These are phyloP conservation scores for Trametes hirsuta DNA, from an alignment of 1,284 basidiomycete species.

Conservation along the genomic window DNA sequence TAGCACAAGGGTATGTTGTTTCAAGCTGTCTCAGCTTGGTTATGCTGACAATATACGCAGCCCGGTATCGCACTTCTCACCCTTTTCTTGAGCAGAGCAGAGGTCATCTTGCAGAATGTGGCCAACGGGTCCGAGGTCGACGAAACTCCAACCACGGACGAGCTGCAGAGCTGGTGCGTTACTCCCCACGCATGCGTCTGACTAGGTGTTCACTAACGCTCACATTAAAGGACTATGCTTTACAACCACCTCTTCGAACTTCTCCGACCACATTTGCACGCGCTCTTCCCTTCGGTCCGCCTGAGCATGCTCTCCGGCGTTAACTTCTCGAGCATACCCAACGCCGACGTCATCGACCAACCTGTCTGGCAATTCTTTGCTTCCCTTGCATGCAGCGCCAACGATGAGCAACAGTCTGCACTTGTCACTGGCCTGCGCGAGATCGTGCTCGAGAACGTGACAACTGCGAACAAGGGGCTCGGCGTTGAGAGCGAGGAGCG, in stretches of 20 bases:
- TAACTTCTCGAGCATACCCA: conserved; percentile 37
- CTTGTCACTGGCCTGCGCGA: conserved; percentile 89
- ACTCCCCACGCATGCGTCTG: background rate
- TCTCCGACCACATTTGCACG: conserved; percentile 61
- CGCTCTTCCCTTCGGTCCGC: conserved; percentile 91
- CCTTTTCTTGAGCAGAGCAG: conserved; percentile 89
- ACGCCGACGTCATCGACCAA: conserved; percentile 81
- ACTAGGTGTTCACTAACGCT: conserved; percentile 10
- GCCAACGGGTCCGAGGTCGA: conserved; percentile 51
- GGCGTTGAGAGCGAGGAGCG: conserved; percentile 64
- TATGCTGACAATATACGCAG: conserved; percentile 41
- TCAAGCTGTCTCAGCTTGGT: background rate
- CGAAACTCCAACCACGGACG: conserved; percentile 67
- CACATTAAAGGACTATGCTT: conserved; percentile 1
- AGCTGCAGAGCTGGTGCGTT: conserved; percentile 84
- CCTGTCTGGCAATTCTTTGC: conserved; percentile 93
- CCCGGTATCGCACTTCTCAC: conserved; percentile 94
- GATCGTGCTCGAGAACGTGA: conserved; percentile 88
- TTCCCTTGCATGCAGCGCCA: conserved; percentile 85
- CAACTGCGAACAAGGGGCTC: conserved; percentile 78
- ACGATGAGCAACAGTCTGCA: conserved; percentile 82
- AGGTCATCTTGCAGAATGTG: conserved; percentile 82
- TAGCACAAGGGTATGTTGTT: conserved; percentile 64
- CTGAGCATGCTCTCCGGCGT: conserved; percentile 51
- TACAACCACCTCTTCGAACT: conserved; percentile 24